These are phyloP conservation scores for Capillidium rhysosporum DNA, from an alignment of 371 early-diverging fungal genomes.

Conservation along the genomic window DNA sequence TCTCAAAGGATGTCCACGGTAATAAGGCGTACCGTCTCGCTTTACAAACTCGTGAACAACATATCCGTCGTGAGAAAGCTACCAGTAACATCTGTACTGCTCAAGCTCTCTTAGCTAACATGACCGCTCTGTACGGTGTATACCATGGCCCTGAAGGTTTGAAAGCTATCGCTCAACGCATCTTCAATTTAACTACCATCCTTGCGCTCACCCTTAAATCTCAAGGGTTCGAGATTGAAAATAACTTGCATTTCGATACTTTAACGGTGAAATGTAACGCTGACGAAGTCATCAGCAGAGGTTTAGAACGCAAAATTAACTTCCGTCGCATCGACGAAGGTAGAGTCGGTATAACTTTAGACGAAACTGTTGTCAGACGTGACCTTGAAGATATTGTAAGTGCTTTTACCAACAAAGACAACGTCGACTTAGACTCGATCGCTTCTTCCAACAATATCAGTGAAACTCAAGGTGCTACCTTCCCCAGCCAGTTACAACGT, in stretches of 20 bases:
- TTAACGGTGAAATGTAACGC: conserved; percentile 42
- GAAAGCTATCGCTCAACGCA: conserved; percentile 67
- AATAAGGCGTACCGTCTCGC: conserved; percentile 82
- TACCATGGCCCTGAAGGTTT: conserved; percentile 94
- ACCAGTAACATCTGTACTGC: conserved; percentile 97
- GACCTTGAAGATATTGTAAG: conserved; percentile 57
- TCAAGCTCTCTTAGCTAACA: conserved; percentile 79
- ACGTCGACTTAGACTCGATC: conserved; percentile 21
- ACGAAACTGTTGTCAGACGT: conserved; percentile 66
- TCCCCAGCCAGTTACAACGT: conserved; percentile 48
- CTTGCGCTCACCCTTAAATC: conserved; percentile 51
- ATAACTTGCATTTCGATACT: conserved; percentile 85
- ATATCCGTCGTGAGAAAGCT: conserved; percentile 95
- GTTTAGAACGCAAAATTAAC: conserved; percentile 63
- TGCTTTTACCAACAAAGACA: conserved; percentile 38
- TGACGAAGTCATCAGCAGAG: conserved; percentile 37
- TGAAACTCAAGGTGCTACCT: conserved; percentile 19
- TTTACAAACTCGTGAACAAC: conserved; percentile 94
- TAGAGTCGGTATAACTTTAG: conserved; percentile 67
- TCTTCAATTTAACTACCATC: conserved; percentile 67
- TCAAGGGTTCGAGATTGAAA: conserved; percentile 55
- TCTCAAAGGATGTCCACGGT: conserved; percentile 78
- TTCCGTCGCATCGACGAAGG: conserved; percentile 53
- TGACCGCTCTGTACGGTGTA: conserved; percentile 88
- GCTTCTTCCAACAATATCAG: conserved; percentile 19